phyloP scores from a whole-genome alignment of 2,329 filamentous ascomycete genomes.

The Exophiala sideris region DNA sequence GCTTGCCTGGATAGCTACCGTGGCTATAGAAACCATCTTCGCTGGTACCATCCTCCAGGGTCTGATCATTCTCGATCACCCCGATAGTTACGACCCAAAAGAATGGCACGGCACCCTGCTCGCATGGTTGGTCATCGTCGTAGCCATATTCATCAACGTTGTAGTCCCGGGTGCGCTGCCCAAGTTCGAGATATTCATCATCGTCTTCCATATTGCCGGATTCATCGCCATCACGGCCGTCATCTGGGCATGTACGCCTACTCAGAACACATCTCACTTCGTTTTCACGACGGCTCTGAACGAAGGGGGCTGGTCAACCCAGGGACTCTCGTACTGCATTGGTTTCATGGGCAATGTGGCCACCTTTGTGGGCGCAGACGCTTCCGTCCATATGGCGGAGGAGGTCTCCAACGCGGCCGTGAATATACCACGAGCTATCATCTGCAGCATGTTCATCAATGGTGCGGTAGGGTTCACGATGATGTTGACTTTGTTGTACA shows the following conservation, averaged over 20 bases:
- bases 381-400: constrained; percentile 30
- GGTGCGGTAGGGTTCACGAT: constrained; percentile 37
- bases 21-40: constrained; percentile 42
- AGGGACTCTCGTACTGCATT: constrained; percentile 36
- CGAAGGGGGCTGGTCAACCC: constrained; percentile 35
- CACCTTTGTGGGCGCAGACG: constrained; percentile 34
- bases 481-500: constrained; percentile 35
- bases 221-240: constrained; percentile 45
- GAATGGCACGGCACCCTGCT: constrained; percentile 41
- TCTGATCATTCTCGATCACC: constrained; percentile 38
- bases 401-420: constrained; percentile 30
- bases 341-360: constrained; percentile 36
- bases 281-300: constrained; percentile 35
- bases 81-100: constrained; percentile 34
- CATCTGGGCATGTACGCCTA: constrained; percentile 32
- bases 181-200: constrained; percentile 41
- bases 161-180: constrained; percentile 40
- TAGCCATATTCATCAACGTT: constrained; percentile 43
- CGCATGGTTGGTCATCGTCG: constrained; percentile 37
- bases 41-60: constrained; percentile 43
- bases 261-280: constrained; percentile 30
- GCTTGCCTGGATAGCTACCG: constrained; percentile 43
- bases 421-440: constrained; percentile 32
- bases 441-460: constrained; percentile 31
- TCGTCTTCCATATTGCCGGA: constrained; percentile 45